phyloP scores from a whole-genome alignment of 1,284 basidiomycete species.

The Leccinum pseudoinsigne region DNA sequence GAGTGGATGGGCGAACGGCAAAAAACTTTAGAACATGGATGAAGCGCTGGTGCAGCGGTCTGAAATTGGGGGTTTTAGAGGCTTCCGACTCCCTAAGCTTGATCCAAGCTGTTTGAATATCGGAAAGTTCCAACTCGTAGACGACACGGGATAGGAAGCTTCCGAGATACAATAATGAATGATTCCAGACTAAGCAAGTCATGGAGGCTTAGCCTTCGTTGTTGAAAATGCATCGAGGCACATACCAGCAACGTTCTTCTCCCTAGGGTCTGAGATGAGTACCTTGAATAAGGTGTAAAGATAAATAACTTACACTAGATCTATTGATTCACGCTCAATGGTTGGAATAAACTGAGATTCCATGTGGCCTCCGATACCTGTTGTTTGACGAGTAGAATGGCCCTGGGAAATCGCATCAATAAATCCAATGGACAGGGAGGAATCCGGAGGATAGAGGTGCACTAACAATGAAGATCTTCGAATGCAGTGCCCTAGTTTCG shows the following conservation, averaged over 20 bases:
- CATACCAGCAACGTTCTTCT: slow-evolving; percentile 69
- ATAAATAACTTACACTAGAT: slow-evolving; percentile 59
- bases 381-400: slow-evolving; percentile 47
- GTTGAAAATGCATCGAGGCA: not conserved
- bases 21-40: slow-evolving; percentile 87
- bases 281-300: not conserved
- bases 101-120: slow-evolving; percentile 51
- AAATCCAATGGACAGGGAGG: not conserved
- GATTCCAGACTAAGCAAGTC: slow-evolving; percentile 68
- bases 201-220: not conserved
- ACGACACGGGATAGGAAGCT: slow-evolving; percentile 79
- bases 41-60: slow-evolving; percentile 44
- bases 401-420: not conserved
- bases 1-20: slow-evolving; percentile 82
- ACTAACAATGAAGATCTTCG: not conserved
- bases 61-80: slow-evolving; percentile 35
- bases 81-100: not conserved
- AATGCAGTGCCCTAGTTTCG: not conserved
- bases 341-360: slow-evolving; percentile 93
- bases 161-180: slow-evolving; percentile 80
- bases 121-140: slow-evolving; percentile 82
- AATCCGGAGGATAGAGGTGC: too few relatives aligned
- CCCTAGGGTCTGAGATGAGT: slow-evolving; percentile 39
- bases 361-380: slow-evolving; percentile 89
- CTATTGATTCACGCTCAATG: slow-evolving; percentile 93